phyloP scores from a whole-genome alignment of 1,139 yeast genomes.

The Dujonia santamariae region DNA sequence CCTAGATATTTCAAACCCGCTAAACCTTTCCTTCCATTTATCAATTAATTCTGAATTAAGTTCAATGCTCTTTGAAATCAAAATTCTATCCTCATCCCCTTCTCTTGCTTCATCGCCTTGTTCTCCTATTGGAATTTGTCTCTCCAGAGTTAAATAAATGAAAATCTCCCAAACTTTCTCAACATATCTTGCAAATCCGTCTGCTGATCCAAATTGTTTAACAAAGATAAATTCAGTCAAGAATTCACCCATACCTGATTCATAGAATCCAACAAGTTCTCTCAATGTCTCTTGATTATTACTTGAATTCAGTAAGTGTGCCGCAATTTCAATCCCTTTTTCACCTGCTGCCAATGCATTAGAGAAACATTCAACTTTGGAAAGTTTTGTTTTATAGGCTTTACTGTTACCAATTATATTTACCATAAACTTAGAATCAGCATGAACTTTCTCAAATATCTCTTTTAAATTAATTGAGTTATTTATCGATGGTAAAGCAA shows the following conservation, averaged over 20 bases:
- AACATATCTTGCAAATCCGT: conserved; percentile 23
- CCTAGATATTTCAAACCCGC: conserved; percentile 22
- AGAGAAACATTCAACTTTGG: not conserved
- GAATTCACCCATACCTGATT: too few relatives aligned
- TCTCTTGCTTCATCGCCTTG: conserved; percentile 4
- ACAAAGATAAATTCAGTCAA: not conserved
- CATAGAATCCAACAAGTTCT: too few relatives aligned
- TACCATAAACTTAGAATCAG: not conserved
- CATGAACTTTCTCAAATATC: not conserved
- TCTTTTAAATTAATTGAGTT: not conserved
- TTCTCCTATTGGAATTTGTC: conserved; percentile 1
- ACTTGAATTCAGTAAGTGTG: not conserved
- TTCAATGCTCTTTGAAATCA: conserved; percentile 16
- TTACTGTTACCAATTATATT: not conserved
- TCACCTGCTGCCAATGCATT: not conserved
- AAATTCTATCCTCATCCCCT: conserved; percentile 10
- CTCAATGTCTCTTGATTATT: too few relatives aligned
- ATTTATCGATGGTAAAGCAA: not conserved
- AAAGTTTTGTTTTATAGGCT: not conserved
- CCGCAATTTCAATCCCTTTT: not conserved
- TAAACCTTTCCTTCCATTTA: conserved; percentile 14
- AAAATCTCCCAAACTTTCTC: conserved; percentile 29
- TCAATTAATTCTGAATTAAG: conserved; percentile 23
- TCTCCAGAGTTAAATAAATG: conserved; percentile 15
- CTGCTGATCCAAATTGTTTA: conserved; percentile 25